Base-by-base conservation (phyloP, 352 stramenopile species). In the Globisporangium canariense region DNA sequence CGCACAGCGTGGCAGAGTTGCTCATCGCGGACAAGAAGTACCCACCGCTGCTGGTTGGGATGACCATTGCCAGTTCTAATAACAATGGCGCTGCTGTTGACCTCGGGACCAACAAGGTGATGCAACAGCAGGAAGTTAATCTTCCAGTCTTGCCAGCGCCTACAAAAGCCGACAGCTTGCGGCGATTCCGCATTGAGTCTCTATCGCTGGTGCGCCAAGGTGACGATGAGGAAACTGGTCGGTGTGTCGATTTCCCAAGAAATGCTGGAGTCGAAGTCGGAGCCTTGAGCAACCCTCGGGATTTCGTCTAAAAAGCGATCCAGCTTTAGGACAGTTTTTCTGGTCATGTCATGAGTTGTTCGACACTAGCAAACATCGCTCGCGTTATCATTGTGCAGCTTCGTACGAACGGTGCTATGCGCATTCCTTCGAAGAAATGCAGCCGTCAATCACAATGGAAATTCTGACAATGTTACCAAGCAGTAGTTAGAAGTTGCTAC, bases 11-110 rank as follows among this genome's bases (percentile, higher is more conserved):
- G 18, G 36, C 59, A 6, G 59, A 65, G 47, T 16, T 58, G 13
- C 32, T 65, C n/a, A 58, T 65, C 32, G 53, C 54, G 32, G 59
- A 65, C 5, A 36, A 34, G 25, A 65, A 65, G n/a, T 65, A 51
- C 22, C 59, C 59, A 9, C 34, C 45, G 14, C 28, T 45, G 69
- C 36, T 59, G 11, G 13, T 56, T 34, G 5, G 76, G 60, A 5
- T 14, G 74, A 13, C 68, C 74, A n/a, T 75, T 7, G 18, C 49
- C 18, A 10, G 22, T 36, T 8, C 22, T 8, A 38, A 20, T 18
- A 38, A 20, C 32, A 16, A n/a, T 34, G 25, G 25, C 30, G 13
- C 10, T 11, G 36, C 36, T 41, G 36, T 41, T 41, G 25, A 20
- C 18, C 22, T n/a, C 22, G 32, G 11, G 49, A 9, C 11, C 7